Base-by-base conservation (phyloP, 202 grass and related monocot genomes). In the Panicum virgatum region DNA sequence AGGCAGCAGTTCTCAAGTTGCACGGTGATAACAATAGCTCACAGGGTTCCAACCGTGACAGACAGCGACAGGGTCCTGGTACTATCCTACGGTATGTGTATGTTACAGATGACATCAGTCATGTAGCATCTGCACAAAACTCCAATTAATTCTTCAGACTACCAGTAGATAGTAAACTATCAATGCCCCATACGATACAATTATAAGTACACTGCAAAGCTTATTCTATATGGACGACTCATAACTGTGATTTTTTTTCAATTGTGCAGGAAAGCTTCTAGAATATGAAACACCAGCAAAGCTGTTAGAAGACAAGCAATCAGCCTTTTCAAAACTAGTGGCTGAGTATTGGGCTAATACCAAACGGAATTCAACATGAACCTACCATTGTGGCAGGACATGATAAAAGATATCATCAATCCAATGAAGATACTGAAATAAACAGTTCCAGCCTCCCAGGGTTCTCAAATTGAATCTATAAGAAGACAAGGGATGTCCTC, bases 31-130 rank as follows among this genome's bases (percentile, higher is more conserved):
- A 97, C 92, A 37, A 91, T 97, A 40, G 95, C 95, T 80, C 95
- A 97, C 67, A 92, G 92, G 76, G 92, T 97, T 19, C 95, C 95
- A 12, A 97, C 95, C 14, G 92, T 98, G 22, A 93, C 88, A 59
- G 95, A 94, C 81, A 94, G 90, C 73, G 92, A 98, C 79, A 93
- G 77, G 90, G 95, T 93, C 76, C 81, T 98, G 79, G 90, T 98
- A 72, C 88, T 98, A 62, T 94, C 95, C 57, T 98, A 98, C 14
- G 95, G 95, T 98, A 94, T 38, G 86, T 81, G 95, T 98, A 94
- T 38, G 86, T 81, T 83, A 51, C 13, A 58, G 37, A 22, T 62
- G 13, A 79, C 5, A 79, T n/a, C 10, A 14, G 23, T 82, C 37
- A 66, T 71, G 44, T 56, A 60, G 19, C 65, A 82, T 48, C 11